Evolutionary conservation across 768 basidiomycete species (phyloP), one percentile per base, ranked within the genome.

Genomic region (Rubroboletus satanas): DNA sequence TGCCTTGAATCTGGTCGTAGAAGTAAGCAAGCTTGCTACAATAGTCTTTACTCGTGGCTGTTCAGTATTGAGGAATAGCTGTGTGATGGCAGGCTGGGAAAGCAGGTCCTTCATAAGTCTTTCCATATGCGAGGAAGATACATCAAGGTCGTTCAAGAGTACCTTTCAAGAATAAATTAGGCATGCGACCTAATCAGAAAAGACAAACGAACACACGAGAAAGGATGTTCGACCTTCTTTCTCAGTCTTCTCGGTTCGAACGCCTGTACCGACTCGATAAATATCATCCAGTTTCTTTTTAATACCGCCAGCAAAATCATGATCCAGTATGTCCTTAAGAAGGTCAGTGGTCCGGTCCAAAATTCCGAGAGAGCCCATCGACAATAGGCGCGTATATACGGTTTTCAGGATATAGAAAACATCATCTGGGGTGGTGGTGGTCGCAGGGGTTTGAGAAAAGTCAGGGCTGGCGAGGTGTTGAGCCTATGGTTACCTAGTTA

Each of bases 341-440:
- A 79, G 82, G 14, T 80, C 78, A 3, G 85, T 73, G 49, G 84
- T 85, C 28, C 74, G 76, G 55, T 82, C 76, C 2, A 92, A 77
- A 3, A 79, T 81, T 6, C 69, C 65, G 4, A 83, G 58, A 3
- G 87, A 87, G 0, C 92, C 93, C 0, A 89, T 88, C 0, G 90
- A 87, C 17, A 97, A 67, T 32, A 93, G 72, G 11, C 97, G 83
- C 18, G 82, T 77, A 5, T 94, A 77, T 3, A 95, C 86, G 7
- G 84, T 78, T 70, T 97, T 98, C 55, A 98, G 76, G 54, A 99
- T 87, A 72, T 97, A 99, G 74, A 98, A 99, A 2, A 88, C 89
- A 62, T 98, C 97, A 69, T 99, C 97, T 0, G 92, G 91, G 0
- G 83, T 84, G 0, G 90, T 93, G 0, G 88, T 90, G 2, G 77